phyloP scores from a whole-genome alignment of 768 basidiomycete species.

The Hydnum rufescens region DNA sequence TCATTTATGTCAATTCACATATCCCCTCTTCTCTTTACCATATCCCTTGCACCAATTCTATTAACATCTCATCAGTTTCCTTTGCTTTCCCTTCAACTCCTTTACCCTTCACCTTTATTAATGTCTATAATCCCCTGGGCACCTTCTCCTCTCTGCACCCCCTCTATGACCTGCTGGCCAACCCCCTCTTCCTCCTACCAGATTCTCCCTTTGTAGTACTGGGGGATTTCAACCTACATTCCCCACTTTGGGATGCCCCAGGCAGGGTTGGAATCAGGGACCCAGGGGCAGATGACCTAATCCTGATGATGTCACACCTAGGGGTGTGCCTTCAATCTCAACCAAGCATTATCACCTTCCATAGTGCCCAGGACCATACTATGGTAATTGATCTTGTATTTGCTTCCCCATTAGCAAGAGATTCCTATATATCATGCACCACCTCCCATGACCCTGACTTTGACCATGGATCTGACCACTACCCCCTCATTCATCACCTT shows the following conservation, averaged over 20 bases:
- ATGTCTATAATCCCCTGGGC: slow-evolving; percentile 7
- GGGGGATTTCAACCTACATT: slow-evolving; percentile 5
- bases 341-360: slow-evolving; percentile 3
- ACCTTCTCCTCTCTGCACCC: slow-evolving; percentile 6
- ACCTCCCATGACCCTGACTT: not conserved
- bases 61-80: not conserved
- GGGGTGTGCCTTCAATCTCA: slow-evolving; percentile 4
- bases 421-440: slow-evolving; percentile 4
- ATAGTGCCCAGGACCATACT: slow-evolving; percentile 3
- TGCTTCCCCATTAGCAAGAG: not conserved
- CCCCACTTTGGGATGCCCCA: slow-evolving; percentile 7
- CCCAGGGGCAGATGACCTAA: not conserved
- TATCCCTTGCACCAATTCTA: not conserved
- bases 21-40: not conserved
- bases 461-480: slow-evolving; percentile 8
- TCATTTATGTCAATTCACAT: not conserved
- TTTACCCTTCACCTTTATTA: slow-evolving; percentile 4
- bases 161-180: not conserved
- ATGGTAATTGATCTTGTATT: slow-evolving; percentile 7
- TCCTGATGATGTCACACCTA: not conserved
- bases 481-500: slow-evolving; percentile 1
- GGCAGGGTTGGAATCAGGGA: not conserved
- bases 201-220: slow-evolving; percentile 3
- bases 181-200: not conserved
- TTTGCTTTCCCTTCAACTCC: not conserved